Percentiles rank a stretch among this genome's conserved stretches.
Conservation (phyloP, 768 basidiomycete genomes). For the Termitomyces eurrhizus region DNA sequence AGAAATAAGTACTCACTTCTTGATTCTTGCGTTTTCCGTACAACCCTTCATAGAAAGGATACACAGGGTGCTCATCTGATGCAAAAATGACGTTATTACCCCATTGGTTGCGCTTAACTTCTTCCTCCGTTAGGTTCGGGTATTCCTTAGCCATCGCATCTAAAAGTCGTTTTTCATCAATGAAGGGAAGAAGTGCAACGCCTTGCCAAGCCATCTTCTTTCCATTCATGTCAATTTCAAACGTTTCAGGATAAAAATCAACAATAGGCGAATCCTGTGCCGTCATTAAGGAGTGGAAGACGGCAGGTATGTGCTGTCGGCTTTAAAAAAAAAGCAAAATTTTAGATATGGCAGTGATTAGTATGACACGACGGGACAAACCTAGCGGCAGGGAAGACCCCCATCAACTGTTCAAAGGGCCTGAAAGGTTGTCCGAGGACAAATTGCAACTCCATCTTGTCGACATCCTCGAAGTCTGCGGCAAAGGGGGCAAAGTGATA, state of each 20-base stretch:
- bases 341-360: constrained; percentile 5
- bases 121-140: constrained; percentile 71
- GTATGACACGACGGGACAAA: constrained; percentile 23
- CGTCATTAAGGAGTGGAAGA: constrained; percentile 87
- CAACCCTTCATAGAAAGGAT: constrained; percentile 81
- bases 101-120: constrained; percentile 79
- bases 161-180: constrained; percentile 79
- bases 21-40: constrained; percentile 86
- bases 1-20: constrained; percentile 49
- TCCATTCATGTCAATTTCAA: constrained; percentile 99
- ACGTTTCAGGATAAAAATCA: constrained; percentile 91
- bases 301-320: constrained; percentile 81
- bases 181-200: constrained; percentile 94
- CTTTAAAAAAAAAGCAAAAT: constrained; percentile 33
- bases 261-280: constrained; percentile 87
- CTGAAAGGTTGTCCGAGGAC: constrained; percentile 84
- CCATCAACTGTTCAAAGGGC: constrained; percentile 97
- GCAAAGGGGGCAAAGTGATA: constrained; percentile 99
- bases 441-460: constrained; percentile 77
- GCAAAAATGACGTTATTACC: constrained; percentile 83
- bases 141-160: constrained; percentile 75
- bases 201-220: constrained; percentile 99
- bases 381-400: constrained; percentile 95
- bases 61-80: constrained; percentile 79
- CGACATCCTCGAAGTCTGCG: constrained; percentile 82